phyloP scores from a whole-genome alignment of 176 grass and related monocot genomes.

The Olyra latifolia region DNA sequence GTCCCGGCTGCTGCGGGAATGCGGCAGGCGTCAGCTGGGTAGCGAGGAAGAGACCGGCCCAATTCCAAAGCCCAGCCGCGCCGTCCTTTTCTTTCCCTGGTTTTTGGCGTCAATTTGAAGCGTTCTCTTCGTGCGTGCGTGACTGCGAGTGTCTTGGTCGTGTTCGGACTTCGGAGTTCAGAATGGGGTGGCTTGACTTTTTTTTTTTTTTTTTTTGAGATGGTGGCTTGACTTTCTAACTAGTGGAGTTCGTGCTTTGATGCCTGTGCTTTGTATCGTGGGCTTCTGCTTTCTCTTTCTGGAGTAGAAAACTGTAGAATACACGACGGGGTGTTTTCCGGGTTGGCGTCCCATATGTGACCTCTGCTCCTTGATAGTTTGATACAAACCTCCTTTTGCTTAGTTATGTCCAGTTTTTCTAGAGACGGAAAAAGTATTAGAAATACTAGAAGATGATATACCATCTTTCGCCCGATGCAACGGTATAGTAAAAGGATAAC shows the following conservation, averaged over 20 bases:
- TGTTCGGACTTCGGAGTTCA: background rate
- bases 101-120: background rate
- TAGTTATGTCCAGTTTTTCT: background rate
- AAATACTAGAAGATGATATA: too few species aligned
- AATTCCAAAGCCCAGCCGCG: too few species aligned
- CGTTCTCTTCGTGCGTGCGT: background rate
- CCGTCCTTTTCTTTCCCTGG: background rate
- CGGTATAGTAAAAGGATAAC: too few species aligned
- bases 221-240: too few species aligned
- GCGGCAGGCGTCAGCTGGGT: background rate
- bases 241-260: too few species aligned
- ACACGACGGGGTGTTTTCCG: background rate
- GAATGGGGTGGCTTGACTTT: background rate
- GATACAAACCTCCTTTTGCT: background rate
- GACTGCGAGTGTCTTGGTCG: background rate
- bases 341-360: background rate
- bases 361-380: background rate
- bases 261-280: background rate
- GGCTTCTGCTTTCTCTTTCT: background rate
- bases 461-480: too few species aligned
- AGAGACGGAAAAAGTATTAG: background rate
- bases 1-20: background rate
- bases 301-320: background rate
- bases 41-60: background rate
- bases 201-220: too few species aligned